phyloP scores from a whole-genome alignment of 192 early-diverging fungal species.

The Umbelopsis vinacea region DNA sequence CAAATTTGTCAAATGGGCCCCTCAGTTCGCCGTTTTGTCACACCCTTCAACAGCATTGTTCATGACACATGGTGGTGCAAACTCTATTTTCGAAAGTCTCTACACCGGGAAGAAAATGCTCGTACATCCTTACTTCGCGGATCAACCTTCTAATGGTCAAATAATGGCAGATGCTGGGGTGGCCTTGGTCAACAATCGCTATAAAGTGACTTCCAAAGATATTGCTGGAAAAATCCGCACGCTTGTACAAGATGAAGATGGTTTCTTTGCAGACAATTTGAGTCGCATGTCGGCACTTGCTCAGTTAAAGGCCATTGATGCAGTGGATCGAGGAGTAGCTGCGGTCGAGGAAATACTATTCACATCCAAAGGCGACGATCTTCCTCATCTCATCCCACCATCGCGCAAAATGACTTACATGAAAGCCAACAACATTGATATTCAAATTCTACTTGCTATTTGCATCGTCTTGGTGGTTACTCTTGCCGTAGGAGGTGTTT shows the following conservation, averaged over 20 bases:
- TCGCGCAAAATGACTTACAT: constrained; percentile 27
- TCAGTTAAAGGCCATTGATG: constrained; percentile 25
- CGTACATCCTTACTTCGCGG: constrained; percentile 30
- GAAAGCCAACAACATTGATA: constrained; percentile 29
- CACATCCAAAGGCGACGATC: neutral
- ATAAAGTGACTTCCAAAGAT: neutral
- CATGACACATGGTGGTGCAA: constrained; percentile 35
- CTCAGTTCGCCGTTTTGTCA: constrained; percentile 34
- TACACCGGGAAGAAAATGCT: constrained; percentile 36
- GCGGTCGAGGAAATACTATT: constrained; percentile 31
- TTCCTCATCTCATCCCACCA: constrained; percentile 27
- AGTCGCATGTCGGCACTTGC: constrained; percentile 12
- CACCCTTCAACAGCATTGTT: constrained; percentile 36
- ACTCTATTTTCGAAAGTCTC: constrained; percentile 33
- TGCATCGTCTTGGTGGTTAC: too few relatives aligned
- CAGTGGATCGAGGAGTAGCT: constrained; percentile 21
- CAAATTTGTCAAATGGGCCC: constrained; percentile 25
- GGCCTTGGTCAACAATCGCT: neutral
- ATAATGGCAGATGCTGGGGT: constrained; percentile 13
- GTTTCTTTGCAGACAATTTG: neutral
- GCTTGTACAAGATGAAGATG: constrained; percentile 2
- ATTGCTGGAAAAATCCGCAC: neutral
- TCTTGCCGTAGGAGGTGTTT: too few relatives aligned
- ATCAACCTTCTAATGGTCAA: constrained; percentile 29
- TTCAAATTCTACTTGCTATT: too few relatives aligned